Conservation (phyloP, 768 basidiomycete species). For the Tricholoma bakamatsutake region DNA sequence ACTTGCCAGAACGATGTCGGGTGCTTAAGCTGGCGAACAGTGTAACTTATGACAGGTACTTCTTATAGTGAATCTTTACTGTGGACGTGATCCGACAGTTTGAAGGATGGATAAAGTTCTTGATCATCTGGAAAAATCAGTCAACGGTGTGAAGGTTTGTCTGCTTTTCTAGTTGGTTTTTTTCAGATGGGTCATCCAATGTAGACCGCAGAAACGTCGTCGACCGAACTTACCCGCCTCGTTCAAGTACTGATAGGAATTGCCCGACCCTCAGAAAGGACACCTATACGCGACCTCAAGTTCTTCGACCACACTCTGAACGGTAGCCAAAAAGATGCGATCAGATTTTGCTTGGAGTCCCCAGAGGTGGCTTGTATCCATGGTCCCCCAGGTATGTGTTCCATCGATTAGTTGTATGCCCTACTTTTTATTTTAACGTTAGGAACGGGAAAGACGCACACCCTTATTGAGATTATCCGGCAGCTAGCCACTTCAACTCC, state of each 20-base stretch:
- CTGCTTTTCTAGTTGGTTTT: not conserved
- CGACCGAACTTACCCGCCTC: conserved; percentile 43
- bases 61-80: not conserved
- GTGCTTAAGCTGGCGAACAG: conserved; percentile 89
- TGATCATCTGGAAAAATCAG: conserved; percentile 51
- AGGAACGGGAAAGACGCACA: conserved; percentile 95
- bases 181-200: conserved; percentile 14
- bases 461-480: conserved; percentile 88
- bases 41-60: conserved; percentile 81
- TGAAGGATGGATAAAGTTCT: conserved; percentile 84
- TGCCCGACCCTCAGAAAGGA: conserved; percentile 35
- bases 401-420: not conserved
- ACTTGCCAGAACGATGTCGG: conserved; percentile 80
- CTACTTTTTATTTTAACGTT: not conserved
- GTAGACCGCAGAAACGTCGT: conserved; percentile 30
- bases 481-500: conserved; percentile 57
- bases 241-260: conserved; percentile 71
- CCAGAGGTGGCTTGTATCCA: conserved; percentile 89
- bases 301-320: conserved; percentile 82
- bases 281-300: conserved; percentile 33
- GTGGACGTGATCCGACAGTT: not conserved
- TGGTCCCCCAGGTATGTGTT: conserved; percentile 79
- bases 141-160: conserved; percentile 13
- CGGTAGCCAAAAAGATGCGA: conserved; percentile 76
- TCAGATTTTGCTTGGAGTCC: conserved; percentile 75